Evolutionary conservation across 257 asterid genomes (phyloP).

Genomic region (Marsdenia floribunda): DNA sequence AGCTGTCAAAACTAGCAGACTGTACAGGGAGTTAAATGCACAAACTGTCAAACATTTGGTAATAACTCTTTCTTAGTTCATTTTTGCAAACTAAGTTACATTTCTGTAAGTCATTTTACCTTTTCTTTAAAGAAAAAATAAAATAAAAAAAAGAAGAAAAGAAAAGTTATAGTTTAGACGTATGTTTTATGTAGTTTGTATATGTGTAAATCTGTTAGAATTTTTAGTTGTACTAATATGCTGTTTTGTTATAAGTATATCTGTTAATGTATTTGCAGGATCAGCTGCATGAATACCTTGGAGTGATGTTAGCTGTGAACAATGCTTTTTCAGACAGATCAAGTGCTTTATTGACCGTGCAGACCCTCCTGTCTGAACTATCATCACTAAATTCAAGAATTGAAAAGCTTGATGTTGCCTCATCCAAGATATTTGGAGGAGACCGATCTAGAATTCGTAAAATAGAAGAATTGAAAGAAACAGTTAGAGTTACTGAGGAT

Average conservation of each 20-base stretch:
- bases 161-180: no score
- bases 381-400: slow-evolving; percentile 68
- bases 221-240: background rate
- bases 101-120: background rate
- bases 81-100: background rate
- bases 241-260: background rate
- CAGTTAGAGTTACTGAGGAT: slow-evolving; percentile 69
- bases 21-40: slow-evolving; percentile 83
- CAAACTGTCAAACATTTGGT: slow-evolving; percentile 98
- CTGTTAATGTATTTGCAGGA: slow-evolving; percentile 43
- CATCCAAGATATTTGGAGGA: slow-evolving; percentile 96
- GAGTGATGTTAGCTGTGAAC: slow-evolving; percentile 85
- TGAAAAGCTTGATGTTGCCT: slow-evolving; percentile 89
- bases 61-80: slow-evolving; percentile 6
- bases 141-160: no score
- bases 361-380: slow-evolving; percentile 75
- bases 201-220: no score
- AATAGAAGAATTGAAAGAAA: slow-evolving; percentile 86
- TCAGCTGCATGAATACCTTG: slow-evolving; percentile 90
- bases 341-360: slow-evolving; percentile 85
- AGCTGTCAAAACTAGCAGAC: slow-evolving; percentile 94
- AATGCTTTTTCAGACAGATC: slow-evolving; percentile 88
- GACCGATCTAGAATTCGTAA: slow-evolving; percentile 79
- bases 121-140: background rate
- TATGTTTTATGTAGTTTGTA: no score